Evolutionary conservation across 1,284 basidiomycete genomes (phyloP).

Genomic region (Ceratobasidium sp.): DNA sequence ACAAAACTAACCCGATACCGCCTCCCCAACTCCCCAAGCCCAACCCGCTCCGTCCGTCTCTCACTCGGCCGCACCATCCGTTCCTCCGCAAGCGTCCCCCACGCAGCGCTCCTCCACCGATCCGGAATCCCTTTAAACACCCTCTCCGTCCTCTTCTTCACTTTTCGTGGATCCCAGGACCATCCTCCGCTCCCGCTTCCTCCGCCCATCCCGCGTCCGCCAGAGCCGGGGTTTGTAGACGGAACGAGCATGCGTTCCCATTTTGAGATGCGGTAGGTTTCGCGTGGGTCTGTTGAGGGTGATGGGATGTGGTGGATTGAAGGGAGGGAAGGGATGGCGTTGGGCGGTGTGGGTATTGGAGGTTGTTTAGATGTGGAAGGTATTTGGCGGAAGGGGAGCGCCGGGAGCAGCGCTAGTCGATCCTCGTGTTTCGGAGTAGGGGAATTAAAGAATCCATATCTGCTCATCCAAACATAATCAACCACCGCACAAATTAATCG

Average conservation of each 20-base stretch:
- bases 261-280: conserved; percentile 80
- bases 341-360: conserved; percentile 55
- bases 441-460: conserved; percentile 87
- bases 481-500: conserved; percentile 26
- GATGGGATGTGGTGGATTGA: conserved; percentile 54
- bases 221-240: conserved; percentile 71
- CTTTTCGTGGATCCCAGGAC: conserved; percentile 52
- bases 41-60: conserved; percentile 44
- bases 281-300: conserved; percentile 62
- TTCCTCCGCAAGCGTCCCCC: conserved; percentile 76
- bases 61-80: neutral
- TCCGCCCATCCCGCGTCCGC: conserved; percentile 85
- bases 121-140: conserved; percentile 98
- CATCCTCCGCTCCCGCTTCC: conserved; percentile 70
- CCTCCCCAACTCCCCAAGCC: conserved; percentile 52
- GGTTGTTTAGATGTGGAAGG: conserved; percentile 66
- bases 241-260: conserved; percentile 90
- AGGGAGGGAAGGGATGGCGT: conserved; percentile 64
- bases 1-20: conserved; percentile 66
- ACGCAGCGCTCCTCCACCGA: conserved; percentile 93
- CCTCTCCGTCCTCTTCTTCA: conserved; percentile 67
- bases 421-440: conserved; percentile 74
- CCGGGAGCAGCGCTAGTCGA: conserved; percentile 76
- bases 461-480: conserved; percentile 56
- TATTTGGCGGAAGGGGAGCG: conserved; percentile 72